Conservation (phyloP, 805 yeast genomes). For the Candida hispaniensis region DNA sequence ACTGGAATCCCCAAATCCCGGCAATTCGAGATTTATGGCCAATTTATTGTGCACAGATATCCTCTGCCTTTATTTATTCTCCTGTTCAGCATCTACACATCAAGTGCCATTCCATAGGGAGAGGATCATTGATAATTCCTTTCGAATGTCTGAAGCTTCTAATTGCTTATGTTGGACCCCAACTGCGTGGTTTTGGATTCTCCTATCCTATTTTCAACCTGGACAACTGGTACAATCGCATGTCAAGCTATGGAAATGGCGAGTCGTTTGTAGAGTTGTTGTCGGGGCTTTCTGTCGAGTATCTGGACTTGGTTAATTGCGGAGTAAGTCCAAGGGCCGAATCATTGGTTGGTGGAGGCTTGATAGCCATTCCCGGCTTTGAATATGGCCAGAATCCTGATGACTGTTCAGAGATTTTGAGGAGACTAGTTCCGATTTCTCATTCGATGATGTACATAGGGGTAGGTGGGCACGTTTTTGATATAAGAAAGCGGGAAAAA, state of each 20-base stretch:
- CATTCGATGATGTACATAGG: conserved; percentile 17
- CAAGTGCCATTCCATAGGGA: conserved; percentile 8
- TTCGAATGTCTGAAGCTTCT: conserved; percentile 10
- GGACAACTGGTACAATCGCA: conserved; percentile 10
- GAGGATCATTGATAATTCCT: conserved; percentile 11
- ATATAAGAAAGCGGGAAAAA: conserved; percentile 1
- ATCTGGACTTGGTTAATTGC: conserved; percentile 8
- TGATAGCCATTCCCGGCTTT: conserved; percentile 9
- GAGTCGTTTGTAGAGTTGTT: conserved; percentile 9
- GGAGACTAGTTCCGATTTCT: conserved; percentile 21
- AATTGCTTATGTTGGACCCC: conserved; percentile 5
- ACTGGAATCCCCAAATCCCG: conserved; percentile 6
- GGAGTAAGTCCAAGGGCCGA: conserved; percentile 9
- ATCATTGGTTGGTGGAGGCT: conserved; percentile 10
- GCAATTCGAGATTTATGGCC: conserved; percentile 7
- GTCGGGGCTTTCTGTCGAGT: conserved; percentile 3
- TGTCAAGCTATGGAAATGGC: conserved; percentile 10
- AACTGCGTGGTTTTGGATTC: conserved; percentile 6
- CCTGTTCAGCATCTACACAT: conserved; percentile 6
- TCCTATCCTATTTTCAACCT: conserved; percentile 8
- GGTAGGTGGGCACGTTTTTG: conserved; percentile 10
- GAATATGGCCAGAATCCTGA: conserved; percentile 19
- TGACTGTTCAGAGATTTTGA: conserved; percentile 15
- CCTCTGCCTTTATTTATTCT: conserved; percentile 4
- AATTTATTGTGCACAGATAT: conserved; percentile 9